Evolutionary conservation across 768 basidiomycete genomes (phyloP).

Genomic region (Phaffia australis): DNA sequence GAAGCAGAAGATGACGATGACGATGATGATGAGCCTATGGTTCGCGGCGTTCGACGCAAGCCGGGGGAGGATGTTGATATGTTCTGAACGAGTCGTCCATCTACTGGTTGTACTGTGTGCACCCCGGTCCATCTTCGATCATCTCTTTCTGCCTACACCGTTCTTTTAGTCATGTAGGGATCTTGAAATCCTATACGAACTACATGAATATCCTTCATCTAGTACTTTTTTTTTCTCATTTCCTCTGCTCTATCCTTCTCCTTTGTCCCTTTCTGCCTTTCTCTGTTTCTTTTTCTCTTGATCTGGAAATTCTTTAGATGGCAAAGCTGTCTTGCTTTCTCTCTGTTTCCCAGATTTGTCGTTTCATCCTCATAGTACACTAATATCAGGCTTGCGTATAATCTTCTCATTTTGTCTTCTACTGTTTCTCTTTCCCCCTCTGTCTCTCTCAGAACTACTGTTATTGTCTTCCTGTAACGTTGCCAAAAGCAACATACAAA

Average conservation of each 20-base stretch:
- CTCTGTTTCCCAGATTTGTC: no score
- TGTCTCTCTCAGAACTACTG: no score
- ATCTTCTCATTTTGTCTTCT: no score
- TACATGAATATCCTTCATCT: not conserved
- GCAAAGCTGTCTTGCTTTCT: no score
- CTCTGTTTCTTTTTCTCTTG: not conserved
- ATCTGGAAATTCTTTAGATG: no score
- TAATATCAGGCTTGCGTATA: no score
- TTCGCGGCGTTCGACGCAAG: constrained; percentile 13
- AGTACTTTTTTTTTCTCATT: not conserved
- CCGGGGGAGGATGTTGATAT: constrained; percentile 17
- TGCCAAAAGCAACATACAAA: no score
- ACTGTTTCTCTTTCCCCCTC: no score
- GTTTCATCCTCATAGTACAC: no score
- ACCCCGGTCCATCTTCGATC: not conserved
- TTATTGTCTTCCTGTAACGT: no score
- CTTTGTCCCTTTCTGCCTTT: not conserved
- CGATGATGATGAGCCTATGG: constrained; percentile 6
- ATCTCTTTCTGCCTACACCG: not conserved
- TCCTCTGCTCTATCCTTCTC: no score
- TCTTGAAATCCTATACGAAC: not conserved
- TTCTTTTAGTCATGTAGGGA: not conserved
- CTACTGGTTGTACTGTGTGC: no score
- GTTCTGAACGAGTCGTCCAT: not conserved
- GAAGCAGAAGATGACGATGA: constrained; percentile 10